Evolutionary conservation across 768 basidiomycete species (phyloP), one percentile per base, ranked within the genome.

Genomic region (Leccinum ochraceum): DNA sequence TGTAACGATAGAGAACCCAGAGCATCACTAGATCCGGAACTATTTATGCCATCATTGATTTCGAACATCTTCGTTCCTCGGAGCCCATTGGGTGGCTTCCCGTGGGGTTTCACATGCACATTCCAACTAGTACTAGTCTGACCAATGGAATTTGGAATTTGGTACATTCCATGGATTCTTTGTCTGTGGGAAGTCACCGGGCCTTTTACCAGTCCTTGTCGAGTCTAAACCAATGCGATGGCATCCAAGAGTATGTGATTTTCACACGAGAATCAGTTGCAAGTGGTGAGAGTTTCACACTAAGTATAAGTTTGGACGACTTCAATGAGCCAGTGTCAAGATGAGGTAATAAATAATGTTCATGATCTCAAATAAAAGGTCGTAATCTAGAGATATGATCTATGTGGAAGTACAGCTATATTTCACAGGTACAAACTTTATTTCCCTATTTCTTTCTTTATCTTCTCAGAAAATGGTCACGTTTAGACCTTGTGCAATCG

Each of bases 401-500:
- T 26, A 10, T 51, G 50, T 51, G 50, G 50, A 28, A 32, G 30
- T 32, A 32, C 30, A 32, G 30, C 49, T 26, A 50, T 50, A 24
- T 30, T n/a, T 30, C 50, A 26, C 24, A n/a, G 4, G 7, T 30
- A 28, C 9, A 10, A 17, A 11, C 17, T 22, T 51, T 16, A 28
- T 17, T 44, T 11, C 44, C n/a, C n/a, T 14, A 14, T 37, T 44
- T 44, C n/a, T 44, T 20, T 10, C 9, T 20, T n/a, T 14, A 9
- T 52, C 36, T 13, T 24, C 42, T 62, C 32, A 62, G 1, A 4
- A 24, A 20, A 63, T 57, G 32, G 64, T 68, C 55, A 69, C n/a
- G 56, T 66, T 69, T 63, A 70, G 66, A 36, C 76, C 75, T 46
- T 71, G 63, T 9, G 76, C 77, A 53, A 80, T 75, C 48, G 66